Conservation (phyloP, 2,329 filamentous ascomycete species). For the Penicillium sp. region DNA sequence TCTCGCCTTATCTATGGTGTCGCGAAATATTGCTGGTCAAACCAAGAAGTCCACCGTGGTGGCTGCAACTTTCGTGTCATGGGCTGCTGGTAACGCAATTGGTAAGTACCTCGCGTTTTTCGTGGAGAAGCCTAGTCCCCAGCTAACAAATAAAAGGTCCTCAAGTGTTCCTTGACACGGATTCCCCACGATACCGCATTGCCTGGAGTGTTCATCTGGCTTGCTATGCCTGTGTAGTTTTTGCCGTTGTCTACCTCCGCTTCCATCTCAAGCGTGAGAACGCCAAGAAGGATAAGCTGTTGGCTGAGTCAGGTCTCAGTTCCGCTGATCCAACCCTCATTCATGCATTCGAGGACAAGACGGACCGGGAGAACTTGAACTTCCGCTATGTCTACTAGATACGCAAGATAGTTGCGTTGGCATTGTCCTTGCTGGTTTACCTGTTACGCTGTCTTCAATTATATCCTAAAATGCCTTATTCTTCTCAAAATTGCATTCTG, state of each 20-base stretch:
- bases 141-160: conserved; percentile 43
- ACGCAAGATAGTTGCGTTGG: background rate
- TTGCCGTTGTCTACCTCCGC: conserved; percentile 25
- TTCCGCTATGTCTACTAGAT: conserved; percentile 58
- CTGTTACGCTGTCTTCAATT: background rate
- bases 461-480: background rate
- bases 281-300: conserved; percentile 54
- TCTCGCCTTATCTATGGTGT: conserved; percentile 65
- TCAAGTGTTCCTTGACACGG: conserved; percentile 62
- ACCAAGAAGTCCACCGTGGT: conserved; percentile 71
- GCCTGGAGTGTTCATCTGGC: conserved; percentile 69
- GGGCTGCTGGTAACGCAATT: conserved; percentile 67
- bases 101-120: conserved; percentile 40
- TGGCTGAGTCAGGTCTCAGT: conserved; percentile 44
- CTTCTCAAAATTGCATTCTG: background rate
- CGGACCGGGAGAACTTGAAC: conserved; percentile 60
- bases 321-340: conserved; percentile 45
- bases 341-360: conserved; percentile 64
- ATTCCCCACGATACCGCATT: conserved; percentile 66
- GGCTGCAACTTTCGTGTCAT: conserved; percentile 68
- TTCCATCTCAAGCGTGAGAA: conserved; percentile 47
- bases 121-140: background rate
- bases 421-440: background rate
- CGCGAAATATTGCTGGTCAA: conserved; percentile 68
- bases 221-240: conserved; percentile 63